Evolutionary conservation across 2,329 filamentous ascomycete species (phyloP).

Genomic region (Daldinia eschscholtzii): DNA sequence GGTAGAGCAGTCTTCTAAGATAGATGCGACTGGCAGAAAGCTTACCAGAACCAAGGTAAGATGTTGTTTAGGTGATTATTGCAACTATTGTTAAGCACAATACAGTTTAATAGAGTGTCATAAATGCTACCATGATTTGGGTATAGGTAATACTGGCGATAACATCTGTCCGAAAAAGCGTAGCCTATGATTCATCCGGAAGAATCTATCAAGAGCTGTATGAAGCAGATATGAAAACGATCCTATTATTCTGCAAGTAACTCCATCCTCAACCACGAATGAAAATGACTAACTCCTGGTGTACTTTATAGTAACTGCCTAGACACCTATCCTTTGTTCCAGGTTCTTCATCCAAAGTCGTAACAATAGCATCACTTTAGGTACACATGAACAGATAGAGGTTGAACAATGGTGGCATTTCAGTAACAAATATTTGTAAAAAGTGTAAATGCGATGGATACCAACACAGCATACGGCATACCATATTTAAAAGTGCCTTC

Average conservation of each 20-base stretch:
- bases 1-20: too few relatives aligned
- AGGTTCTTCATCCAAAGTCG: too few relatives aligned
- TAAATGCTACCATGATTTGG: too few relatives aligned
- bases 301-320: neutral
- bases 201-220: neutral
- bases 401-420: neutral
- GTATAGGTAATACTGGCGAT: too few relatives aligned
- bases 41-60: too few relatives aligned
- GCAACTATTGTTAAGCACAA: too few relatives aligned
- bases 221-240: neutral
- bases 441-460: neutral
- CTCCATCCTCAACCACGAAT: neutral
- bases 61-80: too few relatives aligned
- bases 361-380: neutral
- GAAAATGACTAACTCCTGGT: neutral
- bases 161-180: neutral
- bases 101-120: too few relatives aligned
- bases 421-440: neutral
- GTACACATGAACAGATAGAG: neutral
- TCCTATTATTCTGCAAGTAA: neutral
- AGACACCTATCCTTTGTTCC: neutral
- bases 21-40: too few relatives aligned
- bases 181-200: neutral
- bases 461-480: neutral
- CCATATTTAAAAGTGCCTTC: neutral